phyloP scores from a whole-genome alignment of 495 filamentous ascomycete species.

The Evernia prunastri region DNA sequence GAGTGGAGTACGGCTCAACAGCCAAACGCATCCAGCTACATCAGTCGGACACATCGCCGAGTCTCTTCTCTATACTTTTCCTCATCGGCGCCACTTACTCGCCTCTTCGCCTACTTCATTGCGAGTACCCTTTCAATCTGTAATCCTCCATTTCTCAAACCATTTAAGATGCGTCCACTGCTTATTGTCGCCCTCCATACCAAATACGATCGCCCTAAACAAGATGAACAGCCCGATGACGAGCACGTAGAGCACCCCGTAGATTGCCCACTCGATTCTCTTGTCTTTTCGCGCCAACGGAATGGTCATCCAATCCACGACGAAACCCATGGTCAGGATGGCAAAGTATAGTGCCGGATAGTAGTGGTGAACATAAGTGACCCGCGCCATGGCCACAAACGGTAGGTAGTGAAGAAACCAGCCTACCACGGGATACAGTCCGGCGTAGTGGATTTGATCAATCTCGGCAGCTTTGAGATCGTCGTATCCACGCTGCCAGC shows the following conservation, averaged over 20 bases:
- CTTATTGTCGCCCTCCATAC: conserved; percentile 78
- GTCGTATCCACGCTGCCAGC: conserved; percentile 91
- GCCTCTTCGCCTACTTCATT: neutral
- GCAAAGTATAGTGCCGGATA: conserved; percentile 99
- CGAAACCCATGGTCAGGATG: conserved; percentile 82
- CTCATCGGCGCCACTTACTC: neutral
- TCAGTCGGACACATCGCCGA: neutral
- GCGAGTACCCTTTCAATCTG: conserved; percentile 32
- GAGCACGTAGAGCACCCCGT: conserved; percentile 61
- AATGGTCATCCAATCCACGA: conserved; percentile 72
- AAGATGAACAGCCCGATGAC: conserved; percentile 75
- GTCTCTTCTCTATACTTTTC: neutral
- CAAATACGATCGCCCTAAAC: conserved; percentile 94
- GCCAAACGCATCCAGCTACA: neutral
- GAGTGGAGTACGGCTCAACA: neutral
- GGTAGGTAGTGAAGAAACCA: conserved; percentile 96
- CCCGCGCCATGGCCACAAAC: conserved; percentile 94
- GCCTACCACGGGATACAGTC: conserved; percentile 82
- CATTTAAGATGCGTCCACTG: conserved; percentile 92
- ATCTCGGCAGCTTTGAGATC: conserved; percentile 76
- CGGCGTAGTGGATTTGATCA: conserved; percentile 89
- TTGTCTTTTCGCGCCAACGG: conserved; percentile 52
- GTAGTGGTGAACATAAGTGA: conserved; percentile 99
- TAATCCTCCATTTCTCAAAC: conserved; percentile 57
- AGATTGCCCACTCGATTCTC: conserved; percentile 54